Percentiles rank a stretch among this genome's conserved stretches.
Conservation (phyloP, 2,329 filamentous ascomycete genomes). For the Trichoderma hamatum region DNA sequence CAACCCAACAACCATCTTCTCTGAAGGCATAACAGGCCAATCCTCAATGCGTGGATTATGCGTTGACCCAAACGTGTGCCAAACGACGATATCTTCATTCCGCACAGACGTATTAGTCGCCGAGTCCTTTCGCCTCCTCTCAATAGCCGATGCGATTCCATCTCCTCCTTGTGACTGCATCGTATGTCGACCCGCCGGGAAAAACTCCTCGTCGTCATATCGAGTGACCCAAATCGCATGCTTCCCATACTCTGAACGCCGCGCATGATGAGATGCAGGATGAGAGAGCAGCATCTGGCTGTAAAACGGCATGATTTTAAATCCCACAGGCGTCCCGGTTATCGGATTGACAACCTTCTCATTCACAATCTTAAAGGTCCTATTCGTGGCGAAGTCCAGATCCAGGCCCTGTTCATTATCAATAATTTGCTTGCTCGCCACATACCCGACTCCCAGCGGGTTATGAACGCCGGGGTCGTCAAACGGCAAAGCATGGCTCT, state of each 20-base stretch:
- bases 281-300: slow-evolving; percentile 54
- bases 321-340: slow-evolving; percentile 52
- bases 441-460: not conserved
- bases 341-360: slow-evolving; percentile 47
- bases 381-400: slow-evolving; percentile 35
- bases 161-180: slow-evolving; percentile 54
- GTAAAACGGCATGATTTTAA: slow-evolving; percentile 50
- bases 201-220: slow-evolving; percentile 53
- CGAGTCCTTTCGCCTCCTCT: slow-evolving; percentile 43
- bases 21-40: slow-evolving; percentile 55
- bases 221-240: slow-evolving; percentile 55
- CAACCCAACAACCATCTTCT: slow-evolving; percentile 49
- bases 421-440: not conserved
- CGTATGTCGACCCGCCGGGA: slow-evolving; percentile 45
- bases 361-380: slow-evolving; percentile 54
- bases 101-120: slow-evolving; percentile 44
- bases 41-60: slow-evolving; percentile 54
- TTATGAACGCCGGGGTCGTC: slow-evolving; percentile 33
- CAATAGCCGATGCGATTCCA: slow-evolving; percentile 47
- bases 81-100: slow-evolving; percentile 42
- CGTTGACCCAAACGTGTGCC: slow-evolving; percentile 53
- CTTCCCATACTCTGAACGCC: slow-evolving; percentile 48
- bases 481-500: slow-evolving; percentile 51
- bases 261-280: slow-evolving; percentile 45
- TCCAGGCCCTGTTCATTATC: not conserved